Evolutionary conservation across 2,329 filamentous ascomycete species (phyloP).

Genomic region (Alternaria brassicicola): DNA sequence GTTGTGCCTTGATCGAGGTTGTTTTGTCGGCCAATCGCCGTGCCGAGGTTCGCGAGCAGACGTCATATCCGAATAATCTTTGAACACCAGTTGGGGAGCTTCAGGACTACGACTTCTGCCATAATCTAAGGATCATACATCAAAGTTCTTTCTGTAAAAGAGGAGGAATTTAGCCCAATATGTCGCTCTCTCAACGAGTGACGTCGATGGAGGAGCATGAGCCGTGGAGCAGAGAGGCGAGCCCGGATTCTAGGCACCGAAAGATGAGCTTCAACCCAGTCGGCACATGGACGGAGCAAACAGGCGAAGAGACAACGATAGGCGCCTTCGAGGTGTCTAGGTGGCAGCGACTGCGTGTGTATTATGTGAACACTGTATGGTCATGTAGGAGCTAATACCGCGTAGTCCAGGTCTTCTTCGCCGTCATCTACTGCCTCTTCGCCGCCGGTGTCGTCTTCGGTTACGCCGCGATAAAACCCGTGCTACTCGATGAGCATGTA

Average conservation of each 20-base stretch:
- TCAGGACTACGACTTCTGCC: not conserved
- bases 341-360: conserved; percentile 59
- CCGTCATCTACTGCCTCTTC: conserved; percentile 75
- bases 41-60: conserved; percentile 4
- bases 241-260: conserved; percentile 48
- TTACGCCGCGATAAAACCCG: conserved; percentile 51
- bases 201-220: conserved; percentile 51
- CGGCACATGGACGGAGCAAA: conserved; percentile 52
- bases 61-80: conserved; percentile 18
- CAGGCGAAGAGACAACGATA: conserved; percentile 49
- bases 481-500: conserved; percentile 46
- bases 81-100: not conserved
- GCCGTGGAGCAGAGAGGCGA: conserved; percentile 48
- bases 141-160: not conserved
- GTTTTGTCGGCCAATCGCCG: conserved; percentile 12
- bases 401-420: conserved; percentile 70
- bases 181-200: conserved; percentile 50
- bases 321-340: conserved; percentile 62
- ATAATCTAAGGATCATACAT: not conserved
- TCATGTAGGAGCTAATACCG: conserved; percentile 19
- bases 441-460: conserved; percentile 64
- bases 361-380: not conserved
- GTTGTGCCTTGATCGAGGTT: not conserved
- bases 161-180: conserved; percentile 22
- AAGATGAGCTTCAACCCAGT: conserved; percentile 59